These are phyloP conservation scores for Penicillium concentricum DNA, from an alignment of 2,329 filamentous ascomycete species.

Conservation along the genomic window DNA sequence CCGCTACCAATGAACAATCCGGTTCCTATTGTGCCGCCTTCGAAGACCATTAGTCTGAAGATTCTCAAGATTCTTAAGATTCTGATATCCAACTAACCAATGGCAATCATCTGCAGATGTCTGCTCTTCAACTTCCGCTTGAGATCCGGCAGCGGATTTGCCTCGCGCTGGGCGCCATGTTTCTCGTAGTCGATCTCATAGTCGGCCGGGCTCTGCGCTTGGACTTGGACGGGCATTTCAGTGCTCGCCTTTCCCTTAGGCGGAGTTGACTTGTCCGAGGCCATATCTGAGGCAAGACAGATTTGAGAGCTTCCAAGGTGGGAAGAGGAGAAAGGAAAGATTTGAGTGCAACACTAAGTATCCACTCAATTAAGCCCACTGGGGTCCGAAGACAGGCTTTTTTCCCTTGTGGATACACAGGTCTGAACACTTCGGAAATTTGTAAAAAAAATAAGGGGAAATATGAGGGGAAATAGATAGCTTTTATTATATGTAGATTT, in stretches of 20 bases:
- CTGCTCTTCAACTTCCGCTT: conserved; percentile 77
- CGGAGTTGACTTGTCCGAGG: conserved; percentile 19
- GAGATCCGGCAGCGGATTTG: conserved; percentile 64
- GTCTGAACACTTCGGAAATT: conserved; percentile 10
- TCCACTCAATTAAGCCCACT: conserved; percentile 11
- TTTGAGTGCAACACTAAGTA: conserved; percentile 8
- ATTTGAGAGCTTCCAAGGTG: background rate
- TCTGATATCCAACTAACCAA: conserved; percentile 63
- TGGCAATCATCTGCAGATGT: conserved; percentile 98
- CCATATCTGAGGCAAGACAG: conserved; percentile 22
- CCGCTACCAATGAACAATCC: conserved; percentile 70
- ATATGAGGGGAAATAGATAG: background rate
- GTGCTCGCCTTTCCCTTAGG: conserved; percentile 26
- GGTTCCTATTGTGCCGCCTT: conserved; percentile 66
- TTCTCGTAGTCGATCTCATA: conserved; percentile 41
- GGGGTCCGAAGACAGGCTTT: conserved; percentile 12
- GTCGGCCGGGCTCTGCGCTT: conserved; percentile 9
- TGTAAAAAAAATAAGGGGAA: conserved; percentile 23
- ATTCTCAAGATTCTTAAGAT: background rate
- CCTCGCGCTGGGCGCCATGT: conserved; percentile 39
- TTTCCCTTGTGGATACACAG: conserved; percentile 13
- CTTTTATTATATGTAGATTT: background rate
- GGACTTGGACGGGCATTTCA: conserved; percentile 24
- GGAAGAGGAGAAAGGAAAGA: conserved; percentile 9
- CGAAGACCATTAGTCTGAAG: background rate